Percentiles rank a stretch among this genome's conserved stretches.
These are phyloP conservation scores for Lactifluus hygrophoroides DNA, from an alignment of 768 basidiomycete species.

Conservation along the genomic window DNA sequence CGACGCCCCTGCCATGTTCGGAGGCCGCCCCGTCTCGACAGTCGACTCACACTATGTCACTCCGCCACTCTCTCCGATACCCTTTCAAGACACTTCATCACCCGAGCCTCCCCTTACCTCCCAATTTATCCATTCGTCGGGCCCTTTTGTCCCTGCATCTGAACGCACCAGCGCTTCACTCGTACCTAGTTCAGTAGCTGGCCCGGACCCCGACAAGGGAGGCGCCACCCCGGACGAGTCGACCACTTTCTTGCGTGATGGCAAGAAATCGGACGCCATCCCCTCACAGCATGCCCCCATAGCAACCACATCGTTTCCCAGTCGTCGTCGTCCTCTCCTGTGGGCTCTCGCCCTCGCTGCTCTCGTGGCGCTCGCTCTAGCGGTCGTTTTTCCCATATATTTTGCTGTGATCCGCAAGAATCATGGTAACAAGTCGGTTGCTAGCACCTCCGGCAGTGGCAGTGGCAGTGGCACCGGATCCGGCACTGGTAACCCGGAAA, in stretches of 20 bases:
- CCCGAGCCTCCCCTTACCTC: conserved; percentile 5
- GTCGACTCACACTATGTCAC: conserved; percentile 8
- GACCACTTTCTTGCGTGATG: background rate
- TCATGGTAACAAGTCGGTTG: background rate
- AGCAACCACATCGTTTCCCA: background rate
- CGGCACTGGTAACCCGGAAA: background rate
- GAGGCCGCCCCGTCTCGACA: conserved; percentile 13
- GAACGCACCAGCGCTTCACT: background rate
- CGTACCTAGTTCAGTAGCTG: background rate
- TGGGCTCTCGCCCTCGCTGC: conserved; percentile 1
- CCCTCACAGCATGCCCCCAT: background rate
- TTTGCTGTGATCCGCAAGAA: conserved; percentile 6
- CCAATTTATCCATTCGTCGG: background rate
- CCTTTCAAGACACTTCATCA: background rate
- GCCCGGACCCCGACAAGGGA: background rate
- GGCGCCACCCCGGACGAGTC: background rate
- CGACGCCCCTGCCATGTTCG: conserved; percentile 6
- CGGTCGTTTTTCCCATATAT: conserved; percentile 5
- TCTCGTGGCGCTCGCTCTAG: conserved; percentile 3
- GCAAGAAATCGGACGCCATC: background rate
- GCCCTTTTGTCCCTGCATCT: too few species aligned
- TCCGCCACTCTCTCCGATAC: conserved; percentile 4
- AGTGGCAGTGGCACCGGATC: background rate
- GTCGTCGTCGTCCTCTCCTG: conserved; percentile 2
- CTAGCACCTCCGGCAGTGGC: background rate